These are phyloP conservation scores for Aegle marmelos DNA, from an alignment of 345 rosid species.

Conservation along the genomic window DNA sequence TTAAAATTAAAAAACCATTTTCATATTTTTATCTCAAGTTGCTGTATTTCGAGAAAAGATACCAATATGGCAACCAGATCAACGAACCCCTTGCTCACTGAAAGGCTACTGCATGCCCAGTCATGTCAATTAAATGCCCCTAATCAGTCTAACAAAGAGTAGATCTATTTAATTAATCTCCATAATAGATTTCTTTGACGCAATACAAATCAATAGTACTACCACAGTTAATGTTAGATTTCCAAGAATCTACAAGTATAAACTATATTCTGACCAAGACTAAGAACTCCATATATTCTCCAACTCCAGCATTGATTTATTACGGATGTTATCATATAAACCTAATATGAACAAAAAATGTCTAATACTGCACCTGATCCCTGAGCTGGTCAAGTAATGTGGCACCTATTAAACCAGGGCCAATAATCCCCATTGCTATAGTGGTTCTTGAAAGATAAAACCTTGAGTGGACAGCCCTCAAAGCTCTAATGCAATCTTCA, in stretches of 20 bases:
- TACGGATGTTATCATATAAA: not conserved
- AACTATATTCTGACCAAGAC: not conserved
- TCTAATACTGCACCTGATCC: slow-evolving; percentile 65
- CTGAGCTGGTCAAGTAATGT: slow-evolving; percentile 92
- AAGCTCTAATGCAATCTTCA: slow-evolving; percentile 91
- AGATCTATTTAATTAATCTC: not conserved
- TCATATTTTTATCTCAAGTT: not conserved
- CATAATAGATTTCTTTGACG: not conserved
- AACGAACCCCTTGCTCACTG: not conserved
- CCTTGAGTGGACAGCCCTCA: slow-evolving; percentile 96
- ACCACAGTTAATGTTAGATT: not conserved
- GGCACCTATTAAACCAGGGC: slow-evolving; percentile 94
- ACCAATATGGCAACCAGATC: not conserved
- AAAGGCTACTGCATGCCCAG: not conserved
- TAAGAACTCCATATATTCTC: not conserved
- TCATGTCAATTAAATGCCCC: not conserved
- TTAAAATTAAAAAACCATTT: not conserved
- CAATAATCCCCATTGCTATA: slow-evolving; percentile 89
- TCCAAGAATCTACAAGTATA: not conserved
- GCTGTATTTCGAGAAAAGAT: not conserved
- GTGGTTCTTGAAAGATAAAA: slow-evolving; percentile 93
- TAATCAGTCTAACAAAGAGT: not conserved
- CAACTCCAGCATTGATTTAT: not conserved
- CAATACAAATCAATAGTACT: not conserved
- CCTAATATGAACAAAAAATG: not conserved